phyloP scores from a whole-genome alignment of 2,329 filamentous ascomycete genomes.

The Amauroascus niger region DNA sequence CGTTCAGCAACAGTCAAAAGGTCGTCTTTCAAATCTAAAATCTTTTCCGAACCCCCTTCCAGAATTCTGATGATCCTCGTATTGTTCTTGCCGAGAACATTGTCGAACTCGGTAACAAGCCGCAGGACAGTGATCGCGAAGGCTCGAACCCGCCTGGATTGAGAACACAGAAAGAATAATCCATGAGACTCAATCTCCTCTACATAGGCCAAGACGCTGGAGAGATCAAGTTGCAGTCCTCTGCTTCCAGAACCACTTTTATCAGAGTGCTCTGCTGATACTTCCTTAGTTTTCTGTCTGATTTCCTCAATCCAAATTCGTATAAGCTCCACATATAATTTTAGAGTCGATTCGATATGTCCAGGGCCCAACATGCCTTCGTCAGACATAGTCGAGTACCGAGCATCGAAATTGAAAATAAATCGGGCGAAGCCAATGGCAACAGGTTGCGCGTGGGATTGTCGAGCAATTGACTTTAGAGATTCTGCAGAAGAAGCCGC shows the following conservation, averaged over 20 bases:
- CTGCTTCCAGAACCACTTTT: slow-evolving; percentile 56
- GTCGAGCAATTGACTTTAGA: slow-evolving; percentile 85
- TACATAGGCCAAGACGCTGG: slow-evolving; percentile 81
- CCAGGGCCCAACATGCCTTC: slow-evolving; percentile 89
- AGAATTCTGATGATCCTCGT: slow-evolving; percentile 83
- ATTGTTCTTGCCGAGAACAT: slow-evolving; percentile 69
- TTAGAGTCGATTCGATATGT: slow-evolving; percentile 89
- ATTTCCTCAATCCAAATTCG: slow-evolving; percentile 98
- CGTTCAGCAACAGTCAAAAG: slow-evolving; percentile 76
- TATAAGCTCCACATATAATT: slow-evolving; percentile 84
- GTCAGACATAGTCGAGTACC: slow-evolving; percentile 96
- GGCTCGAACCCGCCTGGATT: slow-evolving; percentile 76
- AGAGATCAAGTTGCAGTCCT: slow-evolving; percentile 70
- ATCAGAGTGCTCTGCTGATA: slow-evolving; percentile 55
- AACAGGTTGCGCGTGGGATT: slow-evolving; percentile 87
- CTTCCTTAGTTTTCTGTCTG: slow-evolving; percentile 69
- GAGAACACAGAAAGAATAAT: slow-evolving; percentile 92
- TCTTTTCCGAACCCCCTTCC: slow-evolving; percentile 75
- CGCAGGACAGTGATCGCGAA: slow-evolving; percentile 89
- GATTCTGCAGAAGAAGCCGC: slow-evolving; percentile 86
- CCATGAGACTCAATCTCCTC: slow-evolving; percentile 96
- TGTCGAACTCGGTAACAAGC: slow-evolving; percentile 88
- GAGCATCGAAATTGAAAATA: slow-evolving; percentile 97
- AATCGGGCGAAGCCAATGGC: slow-evolving; percentile 94
- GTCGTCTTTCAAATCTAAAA: slow-evolving; percentile 87